A percentile compares a stretch with the other conserved stretches of the same genome.
Evolutionary conservation across 148 eudicot genomes (phyloP).

Genomic region (Nyssa sinensis): DNA sequence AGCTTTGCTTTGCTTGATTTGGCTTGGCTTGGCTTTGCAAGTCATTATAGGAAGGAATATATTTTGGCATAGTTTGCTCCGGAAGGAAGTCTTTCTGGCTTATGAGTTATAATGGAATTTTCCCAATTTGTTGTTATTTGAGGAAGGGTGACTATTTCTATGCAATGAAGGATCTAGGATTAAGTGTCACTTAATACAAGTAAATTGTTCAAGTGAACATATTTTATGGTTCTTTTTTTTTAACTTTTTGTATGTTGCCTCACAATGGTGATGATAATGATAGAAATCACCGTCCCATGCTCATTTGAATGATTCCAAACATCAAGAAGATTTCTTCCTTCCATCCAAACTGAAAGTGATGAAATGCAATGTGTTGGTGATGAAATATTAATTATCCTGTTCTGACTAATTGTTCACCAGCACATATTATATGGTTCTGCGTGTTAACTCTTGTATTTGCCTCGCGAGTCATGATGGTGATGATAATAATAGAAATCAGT

Average conservation of each 20-base stretch:
- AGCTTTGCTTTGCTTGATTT: background rate
- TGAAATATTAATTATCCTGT: no score
- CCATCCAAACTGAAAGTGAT: no score
- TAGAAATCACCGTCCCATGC: background rate
- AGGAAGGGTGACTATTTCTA: background rate
- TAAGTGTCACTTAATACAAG: background rate
- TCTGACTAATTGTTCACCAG: background rate
- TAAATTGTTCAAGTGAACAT: no score
- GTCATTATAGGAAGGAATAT: background rate
- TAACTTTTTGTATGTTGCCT: background rate
- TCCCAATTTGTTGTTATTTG: background rate
- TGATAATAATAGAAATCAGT: no score
- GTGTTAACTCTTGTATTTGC: background rate
- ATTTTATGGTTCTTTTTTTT: no score
- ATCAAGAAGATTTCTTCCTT: no score
- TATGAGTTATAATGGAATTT: background rate
- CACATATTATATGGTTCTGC: background rate
- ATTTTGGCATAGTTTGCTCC: background rate
- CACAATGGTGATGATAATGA: background rate
- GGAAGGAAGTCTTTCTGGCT: background rate
- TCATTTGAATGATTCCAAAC: no score
- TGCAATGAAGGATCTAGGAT: background rate
- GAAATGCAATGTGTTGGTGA: no score
- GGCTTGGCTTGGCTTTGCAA: background rate
- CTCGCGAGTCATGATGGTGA: background rate